Evolutionary conservation across 495 filamentous ascomycete species (phyloP).

Genomic region (Penicillium atrosanguineum): DNA sequence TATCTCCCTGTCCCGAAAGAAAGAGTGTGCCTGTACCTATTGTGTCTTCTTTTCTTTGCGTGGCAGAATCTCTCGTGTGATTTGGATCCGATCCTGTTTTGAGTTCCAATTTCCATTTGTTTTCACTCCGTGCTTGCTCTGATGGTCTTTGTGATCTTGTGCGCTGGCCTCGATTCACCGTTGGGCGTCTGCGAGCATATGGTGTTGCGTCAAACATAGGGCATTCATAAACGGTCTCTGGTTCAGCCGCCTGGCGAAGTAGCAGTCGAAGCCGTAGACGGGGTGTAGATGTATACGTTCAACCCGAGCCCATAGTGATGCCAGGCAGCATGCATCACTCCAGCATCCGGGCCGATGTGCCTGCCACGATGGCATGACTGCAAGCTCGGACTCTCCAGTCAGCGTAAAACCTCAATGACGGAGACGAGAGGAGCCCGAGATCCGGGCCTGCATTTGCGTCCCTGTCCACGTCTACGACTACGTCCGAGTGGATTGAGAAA

Average conservation of each 20-base stretch:
- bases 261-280: not conserved
- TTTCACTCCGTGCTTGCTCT: conserved; percentile 10
- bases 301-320: not conserved
- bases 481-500: no score
- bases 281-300: not conserved
- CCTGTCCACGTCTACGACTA: no score
- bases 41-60: conserved; percentile 14
- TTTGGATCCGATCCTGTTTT: conserved; percentile 25
- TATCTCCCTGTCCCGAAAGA: conserved; percentile 25
- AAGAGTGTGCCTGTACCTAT: conserved; percentile 30
- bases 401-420: no score
- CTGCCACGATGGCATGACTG: no score
- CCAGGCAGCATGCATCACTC: no score
- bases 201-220: conserved; percentile 18
- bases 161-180: not conserved
- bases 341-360: no score
- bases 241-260: not conserved
- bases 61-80: conserved; percentile 13
- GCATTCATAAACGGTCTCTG: conserved; percentile 16
- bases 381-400: no score
- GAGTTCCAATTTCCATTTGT: conserved; percentile 27
- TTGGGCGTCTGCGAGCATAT: conserved; percentile 18
- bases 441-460: no score
- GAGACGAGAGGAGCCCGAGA: no score
- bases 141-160: not conserved